Base-by-base conservation (phyloP, 2,329 filamentous ascomycete genomes). In the Chalaropsis ovoidea region DNA sequence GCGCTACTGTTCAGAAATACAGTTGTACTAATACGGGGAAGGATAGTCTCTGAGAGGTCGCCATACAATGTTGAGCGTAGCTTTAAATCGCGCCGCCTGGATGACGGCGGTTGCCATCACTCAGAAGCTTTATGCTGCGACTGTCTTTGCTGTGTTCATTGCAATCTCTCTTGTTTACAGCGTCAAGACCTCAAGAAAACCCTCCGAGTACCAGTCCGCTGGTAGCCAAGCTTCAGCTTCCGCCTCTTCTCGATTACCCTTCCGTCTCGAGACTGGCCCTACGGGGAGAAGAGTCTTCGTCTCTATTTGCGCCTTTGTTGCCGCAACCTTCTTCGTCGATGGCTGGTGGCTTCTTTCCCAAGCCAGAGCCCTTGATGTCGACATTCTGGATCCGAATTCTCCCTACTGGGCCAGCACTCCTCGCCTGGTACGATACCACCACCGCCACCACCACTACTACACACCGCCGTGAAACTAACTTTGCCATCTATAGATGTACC, bases 181-280 rank as follows among this genome's bases (percentile, higher is more conserved):
- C 27, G 52, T 58, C 52, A 58, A 58, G 24, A 35, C 27, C 52
- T 58, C 52, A 7, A 58, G 52, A 58, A 58, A 58, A 58, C 24
- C 52, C 31, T 58, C 52, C 17, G 24, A 58, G 15, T 39, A 31
- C 13, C 52, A 31, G 52, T 35, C 52, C 4, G 6, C n/a, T 31
- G 27, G 52, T 19, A 58, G 52, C 52, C 35, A 39, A 58, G 10
- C 27, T n/a, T 39, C 52, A 8, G 24, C 52, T 58, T 58, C 52
- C 15, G 15, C 52, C 52, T 58, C 52, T 58, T 61, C 63, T 22
- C 63, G 52, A 15, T 63, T 61, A 3, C 61, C 52, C 17, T 66
- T 54, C 22, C 65, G 49, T n/a, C 54, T 63, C 19, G 65, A 66
- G 49, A 66, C 65, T 4, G 65, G 65, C n/a, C 65, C 65, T 15